Evolutionary conservation across 192 early-diverging fungal species (phyloP).

Genomic region (Funneliformis mosseae): DNA sequence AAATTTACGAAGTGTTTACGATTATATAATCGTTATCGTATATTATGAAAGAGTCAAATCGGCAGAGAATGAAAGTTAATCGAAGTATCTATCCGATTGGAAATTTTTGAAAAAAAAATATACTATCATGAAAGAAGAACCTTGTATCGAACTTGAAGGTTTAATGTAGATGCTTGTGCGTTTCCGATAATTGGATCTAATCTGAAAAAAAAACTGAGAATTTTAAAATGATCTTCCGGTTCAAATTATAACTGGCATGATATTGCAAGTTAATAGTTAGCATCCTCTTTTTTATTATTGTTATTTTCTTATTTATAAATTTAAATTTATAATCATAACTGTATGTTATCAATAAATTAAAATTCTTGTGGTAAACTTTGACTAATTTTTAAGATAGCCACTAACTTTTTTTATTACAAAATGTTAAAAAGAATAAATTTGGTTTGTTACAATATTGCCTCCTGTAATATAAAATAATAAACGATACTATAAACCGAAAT

Average conservation of each 20-base stretch:
- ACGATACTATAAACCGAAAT: too few relatives aligned
- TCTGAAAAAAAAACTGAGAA: neutral
- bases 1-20: neutral
- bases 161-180: slow-evolving; percentile 7
- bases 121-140: neutral
- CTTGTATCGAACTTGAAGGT: neutral
- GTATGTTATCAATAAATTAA: too few relatives aligned
- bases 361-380: too few relatives aligned
- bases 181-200: slow-evolving; percentile 18
- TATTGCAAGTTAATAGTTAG: too few relatives aligned
- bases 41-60: neutral
- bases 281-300: too few relatives aligned
- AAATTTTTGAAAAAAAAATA: neutral
- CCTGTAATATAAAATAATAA: too few relatives aligned
- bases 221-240: neutral
- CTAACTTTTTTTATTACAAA: too few relatives aligned
- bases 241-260: neutral
- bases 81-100: neutral
- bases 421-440: too few relatives aligned
- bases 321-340: too few relatives aligned
- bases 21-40: neutral
- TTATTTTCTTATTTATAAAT: too few relatives aligned
- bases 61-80: neutral
- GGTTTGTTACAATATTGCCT: too few relatives aligned
- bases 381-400: too few relatives aligned